Percentiles rank a stretch among this genome's conserved stretches.
Conservation (phyloP, 2,329 filamentous ascomycete species). For the Aspergillus hortae region DNA sequence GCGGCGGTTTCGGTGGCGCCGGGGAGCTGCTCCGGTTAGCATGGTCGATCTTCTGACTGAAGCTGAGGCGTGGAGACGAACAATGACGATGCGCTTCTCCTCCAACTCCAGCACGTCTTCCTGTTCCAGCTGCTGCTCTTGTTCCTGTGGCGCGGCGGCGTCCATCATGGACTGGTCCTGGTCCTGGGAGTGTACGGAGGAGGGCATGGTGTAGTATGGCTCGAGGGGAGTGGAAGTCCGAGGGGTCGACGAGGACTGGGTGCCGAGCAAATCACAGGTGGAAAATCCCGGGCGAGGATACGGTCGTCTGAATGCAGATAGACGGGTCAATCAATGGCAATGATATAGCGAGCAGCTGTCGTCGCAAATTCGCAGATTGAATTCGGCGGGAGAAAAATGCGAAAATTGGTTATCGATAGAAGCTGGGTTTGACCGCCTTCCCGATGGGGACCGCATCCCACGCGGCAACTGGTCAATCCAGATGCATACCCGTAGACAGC, state of each 20-base stretch:
- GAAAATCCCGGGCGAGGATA: neutral
- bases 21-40: conserved; percentile 59
- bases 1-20: conserved; percentile 82
- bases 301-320: neutral
- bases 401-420: conserved; percentile 21
- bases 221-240: neutral
- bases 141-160: conserved; percentile 25
- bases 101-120: conserved; percentile 36
- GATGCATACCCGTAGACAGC: neutral
- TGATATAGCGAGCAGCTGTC: neutral
- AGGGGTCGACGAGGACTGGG: neutral
- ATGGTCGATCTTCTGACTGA: neutral
- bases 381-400: conserved; percentile 9
- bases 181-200: conserved; percentile 37
- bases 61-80: conserved; percentile 32
- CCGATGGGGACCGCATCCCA: neutral
- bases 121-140: conserved; percentile 48
- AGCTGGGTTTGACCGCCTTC: conserved; percentile 14
- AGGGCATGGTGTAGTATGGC: conserved; percentile 28
- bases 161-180: conserved; percentile 43
- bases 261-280: neutral
- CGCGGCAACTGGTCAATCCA: neutral
- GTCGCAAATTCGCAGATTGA: conserved; percentile 2
- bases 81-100: conserved; percentile 60
- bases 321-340: neutral